Conservation (phyloP, 106 monocot genomes). For the Dendrobium officinale region DNA sequence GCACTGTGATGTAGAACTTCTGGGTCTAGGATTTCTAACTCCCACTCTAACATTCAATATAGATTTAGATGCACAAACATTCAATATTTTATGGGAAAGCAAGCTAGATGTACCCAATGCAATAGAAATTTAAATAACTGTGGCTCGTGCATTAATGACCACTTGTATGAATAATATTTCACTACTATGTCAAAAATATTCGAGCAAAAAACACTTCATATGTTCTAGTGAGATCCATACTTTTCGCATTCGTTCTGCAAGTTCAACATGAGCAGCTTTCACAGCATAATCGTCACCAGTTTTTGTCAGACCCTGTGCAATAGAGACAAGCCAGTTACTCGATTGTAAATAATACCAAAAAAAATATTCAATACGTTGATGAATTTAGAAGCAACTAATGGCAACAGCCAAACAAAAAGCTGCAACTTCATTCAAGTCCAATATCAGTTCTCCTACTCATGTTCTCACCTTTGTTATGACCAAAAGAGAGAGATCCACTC, state of each 20-base stretch:
- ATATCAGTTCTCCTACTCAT: background rate
- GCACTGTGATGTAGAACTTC: background rate
- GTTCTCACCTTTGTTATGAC: slow-evolving; percentile 89
- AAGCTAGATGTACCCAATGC: background rate
- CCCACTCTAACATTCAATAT: background rate
- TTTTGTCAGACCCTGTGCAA: slow-evolving; percentile 84
- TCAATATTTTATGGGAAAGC: background rate
- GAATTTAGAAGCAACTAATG: background rate
- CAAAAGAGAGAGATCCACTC: slow-evolving; percentile 92
- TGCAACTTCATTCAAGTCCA: background rate
- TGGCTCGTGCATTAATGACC: background rate
- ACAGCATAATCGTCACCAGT: slow-evolving; percentile 99
- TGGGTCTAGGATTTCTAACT: background rate
- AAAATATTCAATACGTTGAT: background rate
- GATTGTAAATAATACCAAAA: background rate
- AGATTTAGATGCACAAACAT: background rate
- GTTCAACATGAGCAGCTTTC: slow-evolving; percentile 98
- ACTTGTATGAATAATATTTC: background rate
- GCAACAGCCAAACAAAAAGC: background rate
- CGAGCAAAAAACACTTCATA: background rate
- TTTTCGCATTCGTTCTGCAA: slow-evolving; percentile 97
- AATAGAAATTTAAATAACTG: background rate
- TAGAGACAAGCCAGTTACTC: background rate
- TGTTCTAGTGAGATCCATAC: slow-evolving; percentile 25
- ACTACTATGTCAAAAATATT: background rate